A percentile compares a stretch with the other conserved stretches of the same genome.
Evolutionary conservation across 2,329 filamentous ascomycete species (phyloP).

Genomic region (Corniculantispora saksenae): DNA sequence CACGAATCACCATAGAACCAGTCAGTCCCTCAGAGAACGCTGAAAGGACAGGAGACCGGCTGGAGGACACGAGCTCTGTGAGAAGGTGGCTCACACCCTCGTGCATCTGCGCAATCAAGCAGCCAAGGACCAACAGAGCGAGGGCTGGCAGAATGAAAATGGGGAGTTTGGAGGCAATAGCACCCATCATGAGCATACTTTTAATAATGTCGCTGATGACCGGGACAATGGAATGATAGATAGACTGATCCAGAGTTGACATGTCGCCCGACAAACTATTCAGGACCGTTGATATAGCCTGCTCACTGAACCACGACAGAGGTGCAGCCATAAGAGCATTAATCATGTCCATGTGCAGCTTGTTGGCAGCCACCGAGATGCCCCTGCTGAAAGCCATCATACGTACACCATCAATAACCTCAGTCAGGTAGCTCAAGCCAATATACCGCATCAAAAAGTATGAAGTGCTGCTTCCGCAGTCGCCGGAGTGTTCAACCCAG

Average conservation of each 20-base stretch:
- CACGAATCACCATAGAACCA: constrained; percentile 53
- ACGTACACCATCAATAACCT: constrained; percentile 2
- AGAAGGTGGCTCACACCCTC: constrained; percentile 48
- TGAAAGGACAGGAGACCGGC: constrained; percentile 56
- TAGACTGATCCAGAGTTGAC: constrained; percentile 47
- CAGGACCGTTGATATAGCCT: constrained; percentile 52
- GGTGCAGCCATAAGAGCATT: constrained; percentile 53
- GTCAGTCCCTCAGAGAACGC: constrained; percentile 56
- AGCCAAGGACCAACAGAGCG: constrained; percentile 45
- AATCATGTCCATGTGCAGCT: constrained; percentile 54
- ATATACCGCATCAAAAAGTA: constrained; percentile 42
- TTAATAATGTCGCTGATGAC: constrained; percentile 3
- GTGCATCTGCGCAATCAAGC: constrained; percentile 50
- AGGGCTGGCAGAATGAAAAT: constrained; percentile 50
- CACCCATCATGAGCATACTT: constrained; percentile 33
- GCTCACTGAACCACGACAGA: constrained; percentile 57
- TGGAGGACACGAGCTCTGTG: constrained; percentile 45
- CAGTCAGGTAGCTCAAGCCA: constrained; percentile 31
- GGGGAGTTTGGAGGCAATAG: constrained; percentile 52
- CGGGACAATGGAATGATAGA: constrained; percentile 6
- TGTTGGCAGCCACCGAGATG: constrained; percentile 55
- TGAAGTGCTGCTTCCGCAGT: constrained; percentile 43
- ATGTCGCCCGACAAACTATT: constrained; percentile 60
- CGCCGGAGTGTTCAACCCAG: constrained; percentile 53
- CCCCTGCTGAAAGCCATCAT: constrained; percentile 54